Evolutionary conservation across 208 protist species (phyloP), one percentile per base, ranked within the genome.

Genomic region (Lotmaria passim): DNA sequence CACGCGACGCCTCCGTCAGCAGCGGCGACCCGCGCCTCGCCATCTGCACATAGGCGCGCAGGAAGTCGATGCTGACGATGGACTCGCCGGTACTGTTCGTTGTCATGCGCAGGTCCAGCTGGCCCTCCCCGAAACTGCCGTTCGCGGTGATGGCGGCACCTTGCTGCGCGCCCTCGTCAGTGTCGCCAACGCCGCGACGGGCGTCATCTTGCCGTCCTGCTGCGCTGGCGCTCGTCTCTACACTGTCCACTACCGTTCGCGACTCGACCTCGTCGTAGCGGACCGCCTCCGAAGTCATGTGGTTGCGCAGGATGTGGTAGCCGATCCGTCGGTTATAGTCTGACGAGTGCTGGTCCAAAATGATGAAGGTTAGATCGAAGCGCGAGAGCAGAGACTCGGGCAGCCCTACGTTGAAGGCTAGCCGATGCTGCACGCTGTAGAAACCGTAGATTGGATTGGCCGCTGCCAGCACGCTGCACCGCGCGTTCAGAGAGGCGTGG

Each of bases 331-430:
- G 74, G 72, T 99, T 98, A 57, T 94, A 80, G 67, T 96, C 83
- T 2, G 93, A 85, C 47, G 94, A 87, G 36, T 96, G 85, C 34
- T 93, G 84, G 78, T 99, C 99, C 7, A 99, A 81, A 2, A 99
- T 87, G 73, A 99, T 99, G 84, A 99, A 99, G 31, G 99, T 90
- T 1, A 99, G 81, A 82, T 99, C 99, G 73, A 99, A 99, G 90
- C 99, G 96, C 7, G 98, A 99, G 26, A 99, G 89, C 21, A 99
- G 87, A 1, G 99, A 99, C 75, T 99, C 98, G 7, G 98, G 98
- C 15, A 99, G 79, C 12, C 87, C 92, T 33, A 99, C 97, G 73
- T 99, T 99, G 51, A 98, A 94, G 15, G 89, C 83, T 17, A 98
- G 89, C 17, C 83, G 83, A 53, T 94, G 90, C 8, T 96, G 78